A percentile compares a stretch with the other conserved stretches of the same genome.
Evolutionary conservation across 192 early-diverging fungal species (phyloP).

Genomic region (Gamsiella multidivaricata): DNA sequence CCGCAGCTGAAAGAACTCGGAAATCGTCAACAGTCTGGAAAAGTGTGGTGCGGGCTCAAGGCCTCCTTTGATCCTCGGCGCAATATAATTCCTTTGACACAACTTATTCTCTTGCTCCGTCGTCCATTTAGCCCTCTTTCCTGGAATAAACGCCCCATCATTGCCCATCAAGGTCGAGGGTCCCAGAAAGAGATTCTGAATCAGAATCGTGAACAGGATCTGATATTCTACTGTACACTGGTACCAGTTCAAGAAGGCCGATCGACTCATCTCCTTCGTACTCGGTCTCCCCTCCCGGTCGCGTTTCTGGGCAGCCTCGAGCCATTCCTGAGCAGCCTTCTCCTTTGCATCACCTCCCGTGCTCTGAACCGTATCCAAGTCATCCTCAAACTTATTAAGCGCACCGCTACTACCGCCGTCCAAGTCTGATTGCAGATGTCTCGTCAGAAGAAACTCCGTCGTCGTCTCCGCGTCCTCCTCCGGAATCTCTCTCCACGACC

Average conservation of each 20-base stretch:
- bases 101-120: slow-evolving; percentile 38
- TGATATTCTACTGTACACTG: slow-evolving; percentile 48
- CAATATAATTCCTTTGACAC: slow-evolving; percentile 38
- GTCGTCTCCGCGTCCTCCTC: slow-evolving; percentile 26
- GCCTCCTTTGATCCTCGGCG: slow-evolving; percentile 40
- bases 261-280: slow-evolving; percentile 36
- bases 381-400: slow-evolving; percentile 21
- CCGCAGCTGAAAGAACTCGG: slow-evolving; percentile 54
- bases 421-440: slow-evolving; percentile 13
- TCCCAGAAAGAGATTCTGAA: slow-evolving; percentile 46
- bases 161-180: slow-evolving; percentile 2
- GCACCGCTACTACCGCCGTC: too few relatives aligned
- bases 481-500: slow-evolving; percentile 37
- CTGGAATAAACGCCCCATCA: neutral
- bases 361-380: neutral
- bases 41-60: slow-evolving; percentile 36
- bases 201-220: slow-evolving; percentile 43
- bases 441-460: slow-evolving; percentile 37
- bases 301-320: slow-evolving; percentile 19
- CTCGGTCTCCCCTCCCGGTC: slow-evolving; percentile 10
- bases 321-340: slow-evolving; percentile 32
- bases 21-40: slow-evolving; percentile 50
- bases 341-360: neutral
- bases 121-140: slow-evolving; percentile 20
- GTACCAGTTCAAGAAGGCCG: slow-evolving; percentile 49